Percentiles rank a stretch among this genome's conserved stretches.
phyloP scores from a whole-genome alignment of 2,329 filamentous ascomycete species.

The Helotiales sp. region DNA sequence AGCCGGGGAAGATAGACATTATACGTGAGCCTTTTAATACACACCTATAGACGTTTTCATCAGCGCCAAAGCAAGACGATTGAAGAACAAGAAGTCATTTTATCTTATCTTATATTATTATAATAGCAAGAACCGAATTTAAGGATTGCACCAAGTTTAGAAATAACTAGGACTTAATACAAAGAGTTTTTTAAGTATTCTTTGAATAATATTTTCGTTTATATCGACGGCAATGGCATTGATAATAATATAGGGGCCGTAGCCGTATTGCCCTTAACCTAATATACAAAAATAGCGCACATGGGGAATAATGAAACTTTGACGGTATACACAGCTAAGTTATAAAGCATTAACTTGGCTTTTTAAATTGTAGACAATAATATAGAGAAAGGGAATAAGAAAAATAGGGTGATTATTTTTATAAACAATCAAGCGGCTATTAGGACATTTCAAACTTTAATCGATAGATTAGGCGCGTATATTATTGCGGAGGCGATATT shows the following conservation, averaged over 20 bases:
- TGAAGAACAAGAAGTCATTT: constrained; percentile 21
- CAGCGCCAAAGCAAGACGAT: constrained; percentile 2
- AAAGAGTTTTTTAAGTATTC: too few relatives aligned
- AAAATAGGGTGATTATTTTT: too few relatives aligned
- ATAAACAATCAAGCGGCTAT: constrained; percentile 7
- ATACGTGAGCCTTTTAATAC: too few relatives aligned
- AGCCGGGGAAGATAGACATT: too few relatives aligned
- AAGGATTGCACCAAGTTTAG: too few relatives aligned
- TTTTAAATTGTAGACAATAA: constrained; percentile 23
- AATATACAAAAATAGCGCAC: too few relatives aligned
- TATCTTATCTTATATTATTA: constrained; percentile 10
- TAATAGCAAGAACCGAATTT: too few relatives aligned
- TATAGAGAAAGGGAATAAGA: constrained; percentile 14
- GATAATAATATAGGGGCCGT: constrained; percentile 24
- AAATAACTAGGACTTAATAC: too few relatives aligned
- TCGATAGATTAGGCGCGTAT: constrained; percentile 1
- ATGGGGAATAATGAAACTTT: too few relatives aligned
- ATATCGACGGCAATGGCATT: too few relatives aligned
- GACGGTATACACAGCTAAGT: constrained; percentile 33
- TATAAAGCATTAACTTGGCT: constrained; percentile 29
- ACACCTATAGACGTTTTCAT: constrained; percentile 17
- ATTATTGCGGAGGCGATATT: constrained; percentile 4
- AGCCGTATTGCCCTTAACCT: neutral
- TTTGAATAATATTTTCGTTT: neutral
- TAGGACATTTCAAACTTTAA: neutral